Percentiles rank a stretch among this genome's conserved stretches.
Evolutionary conservation across 2,329 filamentous ascomycete species (phyloP).

Genomic region (Cladorrhinum sp.): DNA sequence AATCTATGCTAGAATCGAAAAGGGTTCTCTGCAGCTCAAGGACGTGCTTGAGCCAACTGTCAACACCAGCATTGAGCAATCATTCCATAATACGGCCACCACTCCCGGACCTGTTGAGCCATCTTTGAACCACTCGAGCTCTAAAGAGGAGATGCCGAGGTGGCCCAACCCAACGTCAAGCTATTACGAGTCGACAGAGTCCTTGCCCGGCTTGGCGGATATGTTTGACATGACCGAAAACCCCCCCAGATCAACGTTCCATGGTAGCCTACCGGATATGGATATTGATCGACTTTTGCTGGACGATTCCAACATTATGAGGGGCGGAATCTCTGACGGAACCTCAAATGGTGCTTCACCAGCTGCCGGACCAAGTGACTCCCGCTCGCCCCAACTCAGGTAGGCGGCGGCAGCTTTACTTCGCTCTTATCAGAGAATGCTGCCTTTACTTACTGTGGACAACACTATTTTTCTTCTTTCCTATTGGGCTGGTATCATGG

Average conservation of each 20-base stretch:
- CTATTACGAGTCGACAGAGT: conserved; percentile 33
- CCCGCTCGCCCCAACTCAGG: conserved; percentile 5
- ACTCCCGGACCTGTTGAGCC: conserved; percentile 41
- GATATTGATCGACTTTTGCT: conserved; percentile 59
- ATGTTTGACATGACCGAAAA: conserved; percentile 46
- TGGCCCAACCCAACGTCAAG: conserved; percentile 36
- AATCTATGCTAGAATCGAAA: conserved; percentile 56
- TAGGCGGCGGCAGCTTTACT: not conserved
- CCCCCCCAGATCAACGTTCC: conserved; percentile 36
- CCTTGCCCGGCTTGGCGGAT: conserved; percentile 34
- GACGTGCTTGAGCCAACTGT: conserved; percentile 52
- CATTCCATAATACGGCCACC: conserved; percentile 38
- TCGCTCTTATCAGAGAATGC: not conserved
- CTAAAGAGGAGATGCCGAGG: conserved; percentile 47
- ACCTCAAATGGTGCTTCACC: conserved; percentile 8
- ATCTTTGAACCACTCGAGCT: conserved; percentile 39
- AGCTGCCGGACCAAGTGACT: conserved; percentile 2
- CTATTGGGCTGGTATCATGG: not conserved
- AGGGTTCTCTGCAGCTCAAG: conserved; percentile 48
- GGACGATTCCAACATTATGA: conserved; percentile 44
- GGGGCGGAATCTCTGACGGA: not conserved
- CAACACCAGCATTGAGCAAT: conserved; percentile 44
- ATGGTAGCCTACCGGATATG: conserved; percentile 53
- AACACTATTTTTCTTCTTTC: conserved; percentile 1
- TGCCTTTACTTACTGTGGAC: not conserved